These are phyloP conservation scores for Lipomyces spencermartinsiae DNA, from an alignment of 805 yeast species.

Conservation along the genomic window DNA sequence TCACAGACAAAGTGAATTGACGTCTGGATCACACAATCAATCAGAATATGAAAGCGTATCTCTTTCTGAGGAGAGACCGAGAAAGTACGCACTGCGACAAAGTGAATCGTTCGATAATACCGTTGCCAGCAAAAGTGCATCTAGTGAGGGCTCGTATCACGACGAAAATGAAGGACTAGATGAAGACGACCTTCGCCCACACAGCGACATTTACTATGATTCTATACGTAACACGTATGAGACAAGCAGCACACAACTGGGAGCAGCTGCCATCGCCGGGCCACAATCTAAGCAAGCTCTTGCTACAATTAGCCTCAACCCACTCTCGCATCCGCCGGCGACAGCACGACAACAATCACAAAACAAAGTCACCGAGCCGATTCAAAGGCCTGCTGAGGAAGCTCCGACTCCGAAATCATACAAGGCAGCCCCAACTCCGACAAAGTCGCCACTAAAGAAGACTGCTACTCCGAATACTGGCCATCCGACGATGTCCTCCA, in stretches of 20 bases:
- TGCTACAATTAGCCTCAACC: conserved; percentile 26
- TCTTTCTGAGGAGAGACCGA: not conserved
- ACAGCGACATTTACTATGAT: conserved; percentile 24
- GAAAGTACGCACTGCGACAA: not conserved
- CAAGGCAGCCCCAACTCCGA: not conserved
- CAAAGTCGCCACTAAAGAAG: conserved; percentile 11
- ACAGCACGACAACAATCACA: not conserved
- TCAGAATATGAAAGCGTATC: conserved; percentile 2
- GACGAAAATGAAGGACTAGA: conserved; percentile 2
- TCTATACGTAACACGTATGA: conserved; percentile 34
- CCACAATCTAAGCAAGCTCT: conserved; percentile 23
- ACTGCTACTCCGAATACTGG: not conserved
- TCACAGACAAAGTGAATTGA: conserved; percentile 33
- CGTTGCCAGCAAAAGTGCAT: not conserved
- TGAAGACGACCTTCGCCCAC: conserved; percentile 12
- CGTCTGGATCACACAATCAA: conserved; percentile 7
- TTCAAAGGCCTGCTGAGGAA: not conserved
- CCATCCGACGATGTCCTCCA: conserved; percentile 8
- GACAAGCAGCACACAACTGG: conserved; percentile 31
- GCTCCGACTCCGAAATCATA: not conserved
- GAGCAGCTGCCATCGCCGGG: conserved; percentile 4
- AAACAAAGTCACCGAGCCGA: not conserved
- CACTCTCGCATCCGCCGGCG: not conserved
- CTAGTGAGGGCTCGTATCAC: not conserved
- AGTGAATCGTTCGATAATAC: not conserved